Evolutionary conservation across 2,329 filamentous ascomycete species (phyloP).

Genomic region (Fusarium drepaniforme): DNA sequence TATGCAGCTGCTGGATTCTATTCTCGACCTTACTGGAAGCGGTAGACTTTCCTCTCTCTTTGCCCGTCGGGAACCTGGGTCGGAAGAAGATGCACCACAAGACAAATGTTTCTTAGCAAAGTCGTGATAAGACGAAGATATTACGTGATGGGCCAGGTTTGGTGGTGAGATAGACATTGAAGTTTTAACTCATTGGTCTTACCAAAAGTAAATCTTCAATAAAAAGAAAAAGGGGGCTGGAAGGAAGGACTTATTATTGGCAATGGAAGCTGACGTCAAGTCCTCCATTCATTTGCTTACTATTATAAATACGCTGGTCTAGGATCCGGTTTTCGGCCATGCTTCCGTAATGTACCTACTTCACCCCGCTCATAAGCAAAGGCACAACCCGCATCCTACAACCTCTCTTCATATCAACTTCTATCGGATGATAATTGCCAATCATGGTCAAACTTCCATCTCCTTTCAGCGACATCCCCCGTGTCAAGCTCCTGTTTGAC

Average conservation of each 20-base stretch:
- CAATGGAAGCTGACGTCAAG: not conserved
- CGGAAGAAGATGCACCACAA: not conserved
- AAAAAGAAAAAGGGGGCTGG: not conserved
- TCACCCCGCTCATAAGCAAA: not conserved
- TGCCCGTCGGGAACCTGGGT: not conserved
- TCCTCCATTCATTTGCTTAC: not conserved
- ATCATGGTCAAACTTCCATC: constrained; percentile 15
- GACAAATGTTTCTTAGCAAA: not conserved
- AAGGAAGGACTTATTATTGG: not conserved
- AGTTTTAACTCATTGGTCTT: not conserved
- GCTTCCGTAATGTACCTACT: not conserved
- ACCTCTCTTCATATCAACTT: not conserved
- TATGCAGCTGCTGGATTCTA: not conserved
- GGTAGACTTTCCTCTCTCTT: not conserved
- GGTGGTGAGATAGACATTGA: not conserved
- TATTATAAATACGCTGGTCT: not conserved
- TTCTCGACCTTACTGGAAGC: not conserved
- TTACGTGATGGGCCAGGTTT: not conserved
- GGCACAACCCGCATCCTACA: no score
- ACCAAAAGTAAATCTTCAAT: not conserved
- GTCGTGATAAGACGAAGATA: not conserved
- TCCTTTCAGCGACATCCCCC: constrained; percentile 19
- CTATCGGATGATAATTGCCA: not conserved
- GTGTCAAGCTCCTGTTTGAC: constrained; percentile 24
- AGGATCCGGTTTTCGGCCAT: not conserved